phyloP scores from a whole-genome alignment of 345 rosid genomes.

The Camelina hispida region DNA sequence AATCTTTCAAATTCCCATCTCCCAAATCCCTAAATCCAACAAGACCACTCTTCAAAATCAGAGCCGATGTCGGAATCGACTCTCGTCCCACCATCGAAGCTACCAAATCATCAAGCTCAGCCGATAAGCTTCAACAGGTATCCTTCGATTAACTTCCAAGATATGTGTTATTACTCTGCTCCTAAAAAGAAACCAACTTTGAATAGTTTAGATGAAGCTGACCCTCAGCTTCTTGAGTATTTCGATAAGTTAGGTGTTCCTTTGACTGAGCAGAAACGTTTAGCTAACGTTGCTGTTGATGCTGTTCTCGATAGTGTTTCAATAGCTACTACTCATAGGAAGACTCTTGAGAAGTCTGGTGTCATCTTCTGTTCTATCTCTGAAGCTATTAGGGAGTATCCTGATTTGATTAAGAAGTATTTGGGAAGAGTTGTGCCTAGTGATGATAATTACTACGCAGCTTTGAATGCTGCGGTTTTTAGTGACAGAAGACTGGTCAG shows the following conservation, averaged over 20 bases:
- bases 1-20: too few relatives aligned
- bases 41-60: too few relatives aligned
- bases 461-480: too few relatives aligned
- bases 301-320: slow-evolving; percentile 94
- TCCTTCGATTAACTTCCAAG: slow-evolving; percentile 73
- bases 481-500: too few relatives aligned
- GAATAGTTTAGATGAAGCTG: slow-evolving; percentile 87
- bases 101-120: slow-evolving; percentile 48
- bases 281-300: slow-evolving; percentile 92
- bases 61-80: slow-evolving; percentile 57
- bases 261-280: slow-evolving; percentile 72
- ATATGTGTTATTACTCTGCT: slow-evolving; percentile 90
- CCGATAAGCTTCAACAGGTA: slow-evolving; percentile 73
- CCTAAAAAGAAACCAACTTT: slow-evolving; percentile 81
- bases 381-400: too few relatives aligned
- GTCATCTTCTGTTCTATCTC: too few relatives aligned
- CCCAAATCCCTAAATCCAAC: too few relatives aligned
- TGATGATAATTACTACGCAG: too few relatives aligned
- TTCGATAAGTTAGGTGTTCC: slow-evolving; percentile 78
- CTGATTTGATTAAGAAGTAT: too few relatives aligned
- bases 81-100: slow-evolving; percentile 47
- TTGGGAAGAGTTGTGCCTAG: too few relatives aligned
- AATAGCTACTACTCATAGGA: too few relatives aligned
- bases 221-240: slow-evolving; percentile 76
- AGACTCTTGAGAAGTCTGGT: too few relatives aligned